A percentile compares a stretch with the other conserved stretches of the same genome.
Evolutionary conservation across 352 stramenopile species (phyloP).

Genomic region (Globisporangium megalacanthum): DNA sequence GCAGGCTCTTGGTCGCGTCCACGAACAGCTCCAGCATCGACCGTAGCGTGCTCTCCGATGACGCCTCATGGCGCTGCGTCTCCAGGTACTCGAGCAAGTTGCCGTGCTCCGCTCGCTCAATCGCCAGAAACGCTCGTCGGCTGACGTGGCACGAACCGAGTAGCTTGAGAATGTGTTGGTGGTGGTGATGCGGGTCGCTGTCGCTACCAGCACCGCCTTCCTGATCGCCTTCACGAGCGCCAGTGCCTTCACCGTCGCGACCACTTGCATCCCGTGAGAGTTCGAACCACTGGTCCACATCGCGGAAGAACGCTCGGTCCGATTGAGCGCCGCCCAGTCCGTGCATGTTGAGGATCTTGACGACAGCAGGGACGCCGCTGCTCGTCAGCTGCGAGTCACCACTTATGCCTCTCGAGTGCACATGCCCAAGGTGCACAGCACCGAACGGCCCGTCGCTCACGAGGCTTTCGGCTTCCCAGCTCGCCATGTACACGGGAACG

Average conservation of each 20-base stretch:
- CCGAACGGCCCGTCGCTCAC: not conserved
- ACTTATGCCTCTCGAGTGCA: not conserved
- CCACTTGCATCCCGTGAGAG: not conserved
- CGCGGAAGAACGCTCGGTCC: not conserved
- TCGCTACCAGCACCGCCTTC: slow-evolving; percentile 1
- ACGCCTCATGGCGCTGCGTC: not conserved
- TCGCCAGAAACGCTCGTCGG: slow-evolving; percentile 1
- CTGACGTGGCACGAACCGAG: slow-evolving; percentile 5
- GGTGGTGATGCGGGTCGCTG: not conserved
- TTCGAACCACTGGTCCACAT: not conserved
- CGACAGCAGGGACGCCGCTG: not conserved
- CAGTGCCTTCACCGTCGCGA: no score
- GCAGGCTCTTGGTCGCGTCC: not conserved
- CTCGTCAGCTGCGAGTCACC: not conserved
- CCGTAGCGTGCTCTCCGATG: not conserved
- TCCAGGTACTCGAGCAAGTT: slow-evolving; percentile 3
- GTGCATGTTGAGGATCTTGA: slow-evolving; percentile 1
- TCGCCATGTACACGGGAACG: slow-evolving; percentile 3
- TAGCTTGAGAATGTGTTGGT: slow-evolving; percentile 3
- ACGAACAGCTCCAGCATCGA: not conserved
- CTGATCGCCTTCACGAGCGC: no score
- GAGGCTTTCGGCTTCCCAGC: not conserved
- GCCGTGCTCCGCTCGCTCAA: not conserved
- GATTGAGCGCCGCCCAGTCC: slow-evolving; percentile 4
- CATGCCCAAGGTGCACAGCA: not conserved